Conservation (phyloP, 768 basidiomycete species). For the Trametes villosa region DNA sequence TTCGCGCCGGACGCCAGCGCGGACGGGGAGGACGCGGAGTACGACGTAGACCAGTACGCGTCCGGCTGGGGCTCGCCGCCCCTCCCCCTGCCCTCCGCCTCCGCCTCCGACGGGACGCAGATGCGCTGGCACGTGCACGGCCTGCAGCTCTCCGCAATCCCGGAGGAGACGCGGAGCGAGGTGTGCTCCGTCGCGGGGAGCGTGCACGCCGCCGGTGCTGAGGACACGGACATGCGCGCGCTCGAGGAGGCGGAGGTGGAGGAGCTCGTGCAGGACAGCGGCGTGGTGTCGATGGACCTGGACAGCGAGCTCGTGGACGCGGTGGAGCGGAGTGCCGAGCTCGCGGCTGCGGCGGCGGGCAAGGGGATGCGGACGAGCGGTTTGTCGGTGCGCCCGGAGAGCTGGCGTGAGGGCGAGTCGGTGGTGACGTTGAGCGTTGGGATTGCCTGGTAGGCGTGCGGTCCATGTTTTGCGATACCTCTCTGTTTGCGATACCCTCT, state of each 20-base stretch:
- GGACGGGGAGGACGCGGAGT: not conserved
- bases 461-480: not conserved
- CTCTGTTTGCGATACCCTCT: not conserved
- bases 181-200: conserved; percentile 16
- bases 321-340: not conserved
- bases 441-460: conserved; percentile 20
- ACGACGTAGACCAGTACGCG: conserved; percentile 16
- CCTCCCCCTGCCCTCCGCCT: not conserved
- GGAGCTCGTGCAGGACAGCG: not conserved
- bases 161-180: conserved; percentile 31
- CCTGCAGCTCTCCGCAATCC: conserved; percentile 31
- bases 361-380: conserved; percentile 2
- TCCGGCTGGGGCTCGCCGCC: conserved; percentile 7
- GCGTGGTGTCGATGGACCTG: conserved; percentile 4
- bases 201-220: not conserved
- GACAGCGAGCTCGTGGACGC: not conserved
- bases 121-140: conserved; percentile 19
- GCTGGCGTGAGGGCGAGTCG: conserved; percentile 26
- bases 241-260: not conserved
- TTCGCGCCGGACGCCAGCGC: not conserved
- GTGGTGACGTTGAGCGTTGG: conserved; percentile 15
- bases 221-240: not conserved
- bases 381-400: conserved; percentile 2
- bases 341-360: too few relatives aligned
- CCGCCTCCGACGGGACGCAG: not conserved